Percentiles rank a stretch among this genome's conserved stretches.
phyloP scores from a whole-genome alignment of 768 basidiomycete species.

The Termitomyces sp. region DNA sequence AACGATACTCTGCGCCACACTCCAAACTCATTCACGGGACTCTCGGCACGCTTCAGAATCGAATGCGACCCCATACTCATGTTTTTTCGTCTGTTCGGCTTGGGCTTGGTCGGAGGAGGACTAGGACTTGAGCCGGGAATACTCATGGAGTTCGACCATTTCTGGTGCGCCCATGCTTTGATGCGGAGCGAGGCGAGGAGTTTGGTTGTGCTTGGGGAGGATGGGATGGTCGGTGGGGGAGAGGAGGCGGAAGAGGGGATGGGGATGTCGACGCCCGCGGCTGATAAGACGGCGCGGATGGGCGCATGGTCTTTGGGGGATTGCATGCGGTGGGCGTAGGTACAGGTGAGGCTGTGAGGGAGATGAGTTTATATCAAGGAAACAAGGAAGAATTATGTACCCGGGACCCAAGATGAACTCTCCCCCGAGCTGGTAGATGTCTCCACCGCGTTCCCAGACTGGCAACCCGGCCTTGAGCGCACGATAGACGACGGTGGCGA shows the following conservation, averaged over 20 bases:
- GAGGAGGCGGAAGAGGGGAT: slow-evolving; percentile 4
- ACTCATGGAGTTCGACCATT: not conserved
- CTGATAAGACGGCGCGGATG: slow-evolving; percentile 59
- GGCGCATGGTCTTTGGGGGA: slow-evolving; percentile 69
- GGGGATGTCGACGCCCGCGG: slow-evolving; percentile 34
- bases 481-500: slow-evolving; percentile 68
- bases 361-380: too few relatives aligned
- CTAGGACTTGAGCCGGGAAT: not conserved
- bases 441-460: slow-evolving; percentile 74
- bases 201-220: not conserved
- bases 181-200: not conserved
- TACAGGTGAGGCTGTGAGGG: slow-evolving; percentile 46
- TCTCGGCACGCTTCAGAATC: too few relatives aligned
- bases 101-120: not conserved
- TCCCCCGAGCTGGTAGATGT: slow-evolving; percentile 77
- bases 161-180: not conserved
- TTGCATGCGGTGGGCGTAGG: slow-evolving; percentile 84
- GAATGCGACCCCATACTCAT: not conserved
- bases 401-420: slow-evolving; percentile 64
- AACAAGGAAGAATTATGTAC: too few relatives aligned
- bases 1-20: not conserved
- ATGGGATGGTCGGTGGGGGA: not conserved
- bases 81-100: not conserved
- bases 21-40: not conserved
- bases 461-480: slow-evolving; percentile 75